Evolutionary conservation across 306 rosid species (phyloP), one percentile per base, ranked within the genome.

Genomic region (Nissolia schottii): DNA sequence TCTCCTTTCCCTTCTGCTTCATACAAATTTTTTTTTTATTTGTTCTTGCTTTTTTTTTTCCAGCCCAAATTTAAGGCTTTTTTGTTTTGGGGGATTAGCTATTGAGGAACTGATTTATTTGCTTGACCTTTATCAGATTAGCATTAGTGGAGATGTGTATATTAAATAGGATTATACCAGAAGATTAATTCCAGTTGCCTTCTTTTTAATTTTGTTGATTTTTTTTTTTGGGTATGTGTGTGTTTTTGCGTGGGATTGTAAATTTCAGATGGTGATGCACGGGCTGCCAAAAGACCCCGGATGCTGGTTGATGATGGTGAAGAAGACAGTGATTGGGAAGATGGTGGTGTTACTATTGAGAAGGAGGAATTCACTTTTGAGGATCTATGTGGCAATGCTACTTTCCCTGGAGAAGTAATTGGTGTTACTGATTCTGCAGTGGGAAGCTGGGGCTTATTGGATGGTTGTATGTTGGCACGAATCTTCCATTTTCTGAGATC

Each of bases 401-500:
- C 88, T 77, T 85, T 91, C 77, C 24, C 22, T 15, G 48, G 64
- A 67, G 84, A 75, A 55, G 84, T 79, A 64, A 72, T 81, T 84
- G 83, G 67, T 62, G 50, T 64, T 75, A 34, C 73, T 67, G 85
- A 76, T 48, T 71, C 89, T 61, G 85, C 79, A 14, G 64, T 74
- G 59, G 87, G 86, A 65, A 77, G 86, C 70, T 89, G 99, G 97
- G 96, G 88, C 57, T 64, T 84, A 74, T 86, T 95, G 80, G 83
- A 87, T 77, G 97, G 95, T 54, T 84, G 65, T 64, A 67, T 91
- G 67, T 78, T 95, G 71, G 97, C 93, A 2, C 83, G 88, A 20
- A 76, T 95, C 28, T 92, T 95, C 82, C 97, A 95, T 77, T 84
- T 75, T 85, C 41, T 95, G 82, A 86, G 92, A 79, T 81, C 86